These are phyloP conservation scores for Plantago rigida DNA, from an alignment of 305 asterid genomes.

Conservation along the genomic window DNA sequence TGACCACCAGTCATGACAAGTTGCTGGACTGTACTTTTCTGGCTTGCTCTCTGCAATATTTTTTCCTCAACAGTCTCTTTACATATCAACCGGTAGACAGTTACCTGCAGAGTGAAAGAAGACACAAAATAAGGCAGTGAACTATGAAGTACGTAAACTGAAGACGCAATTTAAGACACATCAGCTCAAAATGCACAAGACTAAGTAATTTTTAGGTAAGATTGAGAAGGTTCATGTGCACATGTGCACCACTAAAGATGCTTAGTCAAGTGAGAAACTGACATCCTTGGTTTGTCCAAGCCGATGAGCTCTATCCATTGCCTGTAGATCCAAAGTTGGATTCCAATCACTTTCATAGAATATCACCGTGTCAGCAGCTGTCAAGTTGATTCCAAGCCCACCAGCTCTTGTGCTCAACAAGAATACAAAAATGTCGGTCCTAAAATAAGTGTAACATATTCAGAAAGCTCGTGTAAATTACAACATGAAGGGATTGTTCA, in stretches of 20 bases:
- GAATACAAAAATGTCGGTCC: slow-evolving; percentile 91
- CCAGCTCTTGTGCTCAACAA: slow-evolving; percentile 97
- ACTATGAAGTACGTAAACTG: too few relatives aligned
- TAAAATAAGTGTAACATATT: slow-evolving; percentile 17
- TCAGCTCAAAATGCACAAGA: background rate
- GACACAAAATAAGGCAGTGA: too few relatives aligned
- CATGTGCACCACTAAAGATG: slow-evolving; percentile 4
- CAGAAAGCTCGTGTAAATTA: slow-evolving; percentile 11
- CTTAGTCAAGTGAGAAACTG: slow-evolving; percentile 27
- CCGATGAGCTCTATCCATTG: slow-evolving; percentile 97
- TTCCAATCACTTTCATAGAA: slow-evolving; percentile 98
- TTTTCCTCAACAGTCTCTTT: slow-evolving; percentile 94
- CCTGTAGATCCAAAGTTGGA: slow-evolving; percentile 91
- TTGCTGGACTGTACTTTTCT: slow-evolving; percentile 90
- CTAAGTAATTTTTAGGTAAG: background rate
- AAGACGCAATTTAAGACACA: too few relatives aligned
- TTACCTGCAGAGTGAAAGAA: slow-evolving; percentile 39
- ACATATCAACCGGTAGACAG: slow-evolving; percentile 88
- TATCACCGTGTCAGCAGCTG: slow-evolving; percentile 94
- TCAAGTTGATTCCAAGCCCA: slow-evolving; percentile 92
- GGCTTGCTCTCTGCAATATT: slow-evolving; percentile 87
- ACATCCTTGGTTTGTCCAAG: slow-evolving; percentile 93
- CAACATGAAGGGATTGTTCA: background rate
- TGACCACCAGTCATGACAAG: slow-evolving; percentile 99
- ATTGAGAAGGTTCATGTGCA: slow-evolving; percentile 1